Base-by-base conservation (phyloP, 495 filamentous ascomycete genomes). In the Penicillium cinerascens region DNA sequence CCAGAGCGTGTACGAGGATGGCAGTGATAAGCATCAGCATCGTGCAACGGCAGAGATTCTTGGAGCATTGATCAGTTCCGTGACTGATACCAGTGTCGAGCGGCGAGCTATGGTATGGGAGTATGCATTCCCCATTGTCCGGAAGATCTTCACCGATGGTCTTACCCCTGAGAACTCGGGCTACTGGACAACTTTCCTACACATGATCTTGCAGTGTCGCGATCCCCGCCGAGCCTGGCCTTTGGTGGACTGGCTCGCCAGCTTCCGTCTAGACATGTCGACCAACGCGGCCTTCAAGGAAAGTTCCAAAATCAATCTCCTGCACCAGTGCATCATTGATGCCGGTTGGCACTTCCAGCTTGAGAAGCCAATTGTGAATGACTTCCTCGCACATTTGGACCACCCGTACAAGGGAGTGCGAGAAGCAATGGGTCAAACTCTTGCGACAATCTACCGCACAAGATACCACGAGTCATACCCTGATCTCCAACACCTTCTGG, bases 251-350 rank as follows among this genome's bases (percentile, higher is more conserved):
- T 87, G 85, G 76, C 78, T 99, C 29, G 83, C 85, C 11, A 82
- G 84, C 52, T 97, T 96, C 80, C 81, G 88, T 27, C 76, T 99
- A 17, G 93, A 99, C 61, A 92, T 96, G 87, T 72, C 82, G 20
- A 96, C 92, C 0, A 96, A 97, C 67, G 93, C 93, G 4, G 93
- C 93, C 9, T 99, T 99, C 80, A 99, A 99, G 69, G 95, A 99
- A 60, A 97, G 92, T 50, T 91, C 92, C 4, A 97, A 97, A 72
- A 88, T 99, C 39, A 87, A 93, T 58, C 79, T 97, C 13, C 76
- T 99, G 29, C 88, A 96, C 58, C 89, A 95, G 57, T 85, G 86
- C 54, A 88, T 97, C 55, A 83, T 82, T 51, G 89, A 96, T 65
- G 78, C 85, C 43, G 95, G 95, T 2, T 99, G 93, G 93, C 93